Evolutionary conservation across 2,329 filamentous ascomycete genomes (phyloP).

Genomic region (Penicillium capsulatum): DNA sequence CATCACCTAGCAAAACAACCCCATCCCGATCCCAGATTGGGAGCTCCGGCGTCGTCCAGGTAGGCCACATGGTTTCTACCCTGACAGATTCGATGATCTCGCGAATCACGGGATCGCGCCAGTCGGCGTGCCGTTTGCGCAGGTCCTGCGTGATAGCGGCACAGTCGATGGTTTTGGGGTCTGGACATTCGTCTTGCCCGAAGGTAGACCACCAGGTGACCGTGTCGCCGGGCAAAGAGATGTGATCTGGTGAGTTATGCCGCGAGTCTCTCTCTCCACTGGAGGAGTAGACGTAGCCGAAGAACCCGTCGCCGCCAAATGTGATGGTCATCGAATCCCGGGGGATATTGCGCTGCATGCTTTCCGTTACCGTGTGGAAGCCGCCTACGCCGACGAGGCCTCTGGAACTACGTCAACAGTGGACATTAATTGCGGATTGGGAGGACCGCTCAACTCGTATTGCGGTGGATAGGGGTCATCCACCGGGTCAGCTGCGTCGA

Average conservation of each 20-base stretch:
- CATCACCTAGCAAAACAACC: conserved; percentile 54
- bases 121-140: conserved; percentile 40
- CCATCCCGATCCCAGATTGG: conserved; percentile 47
- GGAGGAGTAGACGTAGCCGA: conserved; percentile 45
- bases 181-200: conserved; percentile 29
- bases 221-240: conserved; percentile 28
- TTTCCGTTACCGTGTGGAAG: conserved; percentile 35
- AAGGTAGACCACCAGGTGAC: conserved; percentile 49
- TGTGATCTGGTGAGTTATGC: conserved; percentile 24
- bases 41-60: conserved; percentile 47
- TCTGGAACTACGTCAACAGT: conserved; percentile 21
- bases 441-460: conserved; percentile 37
- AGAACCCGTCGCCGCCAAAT: conserved; percentile 50
- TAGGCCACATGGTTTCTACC: conserved; percentile 46
- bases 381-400: conserved; percentile 47
- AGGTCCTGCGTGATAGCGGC: conserved; percentile 36
- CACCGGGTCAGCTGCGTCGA: conserved; percentile 24
- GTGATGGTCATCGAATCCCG: conserved; percentile 41
- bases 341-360: conserved; percentile 28
- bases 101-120: conserved; percentile 46
- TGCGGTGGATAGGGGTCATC: conserved; percentile 36
- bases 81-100: conserved; percentile 38
- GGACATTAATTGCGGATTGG: no score
- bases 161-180: conserved; percentile 30
- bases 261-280: conserved; percentile 19